phyloP scores from a whole-genome alignment of 2,329 filamentous ascomycete genomes.

The Cladosporium sp. region DNA sequence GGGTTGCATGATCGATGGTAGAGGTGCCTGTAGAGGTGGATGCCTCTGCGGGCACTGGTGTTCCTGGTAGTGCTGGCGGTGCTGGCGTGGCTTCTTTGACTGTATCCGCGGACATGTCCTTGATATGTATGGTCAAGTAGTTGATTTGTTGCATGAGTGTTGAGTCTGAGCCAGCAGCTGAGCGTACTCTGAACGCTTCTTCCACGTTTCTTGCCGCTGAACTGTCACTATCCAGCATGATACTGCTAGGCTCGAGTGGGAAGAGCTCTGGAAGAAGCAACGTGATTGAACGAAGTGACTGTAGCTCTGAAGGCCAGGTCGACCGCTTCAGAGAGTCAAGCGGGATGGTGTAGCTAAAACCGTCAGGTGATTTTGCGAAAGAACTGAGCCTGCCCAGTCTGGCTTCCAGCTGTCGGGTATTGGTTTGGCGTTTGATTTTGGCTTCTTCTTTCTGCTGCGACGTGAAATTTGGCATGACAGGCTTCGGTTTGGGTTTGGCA shows the following conservation, averaged over 20 bases:
- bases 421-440: constrained; percentile 61
- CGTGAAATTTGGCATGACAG: constrained; percentile 53
- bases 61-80: constrained; percentile 16
- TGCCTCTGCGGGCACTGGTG: not conserved
- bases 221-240: constrained; percentile 22
- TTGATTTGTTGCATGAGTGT: constrained; percentile 74
- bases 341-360: constrained; percentile 68
- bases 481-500: constrained; percentile 31
- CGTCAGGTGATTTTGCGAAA: constrained; percentile 70
- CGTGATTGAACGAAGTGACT: constrained; percentile 63
- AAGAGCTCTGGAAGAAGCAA: constrained; percentile 71
- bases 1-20: constrained; percentile 1
- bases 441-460: constrained; percentile 63
- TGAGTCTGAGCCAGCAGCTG: constrained; percentile 58
- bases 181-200: constrained; percentile 62
- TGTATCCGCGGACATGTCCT: constrained; percentile 57
- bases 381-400: constrained; percentile 67
- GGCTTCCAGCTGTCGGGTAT: constrained; percentile 72
- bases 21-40: not conserved
- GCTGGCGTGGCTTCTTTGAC: constrained; percentile 27
- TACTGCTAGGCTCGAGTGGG: constrained; percentile 60
- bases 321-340: constrained; percentile 63
- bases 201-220: constrained; percentile 64
- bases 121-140: constrained; percentile 70
- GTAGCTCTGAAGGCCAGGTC: constrained; percentile 63